A percentile compares a stretch with the other conserved stretches of the same genome.
phyloP scores from a whole-genome alignment of 2,329 filamentous ascomycete genomes.

The Penicillium rolfsii region DNA sequence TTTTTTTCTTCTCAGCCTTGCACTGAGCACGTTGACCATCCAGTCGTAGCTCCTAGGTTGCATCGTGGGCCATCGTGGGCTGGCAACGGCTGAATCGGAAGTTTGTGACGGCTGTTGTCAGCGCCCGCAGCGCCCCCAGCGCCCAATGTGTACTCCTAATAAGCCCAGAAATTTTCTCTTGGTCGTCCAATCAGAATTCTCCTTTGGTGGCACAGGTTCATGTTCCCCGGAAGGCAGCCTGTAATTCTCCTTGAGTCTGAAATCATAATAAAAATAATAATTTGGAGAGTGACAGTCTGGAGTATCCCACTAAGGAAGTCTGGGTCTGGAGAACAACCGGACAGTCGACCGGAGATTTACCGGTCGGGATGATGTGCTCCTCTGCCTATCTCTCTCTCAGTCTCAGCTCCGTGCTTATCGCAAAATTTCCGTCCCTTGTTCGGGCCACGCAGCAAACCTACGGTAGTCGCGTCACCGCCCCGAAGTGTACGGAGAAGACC shows the following conservation, averaged over 20 bases:
- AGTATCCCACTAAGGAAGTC: too few species aligned
- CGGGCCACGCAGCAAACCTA: neutral
- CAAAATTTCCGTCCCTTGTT: neutral
- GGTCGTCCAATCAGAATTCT: neutral
- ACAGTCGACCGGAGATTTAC: neutral
- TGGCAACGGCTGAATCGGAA: neutral
- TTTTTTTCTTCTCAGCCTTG: neutral
- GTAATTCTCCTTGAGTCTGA: neutral
- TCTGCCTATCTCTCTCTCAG: neutral
- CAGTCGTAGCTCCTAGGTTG: neutral
- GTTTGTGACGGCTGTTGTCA: neutral
- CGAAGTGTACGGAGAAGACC: neutral
- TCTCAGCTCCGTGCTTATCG: neutral
- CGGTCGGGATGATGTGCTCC: neutral
- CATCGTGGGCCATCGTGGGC: neutral
- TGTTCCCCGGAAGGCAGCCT: constrained; percentile 8
- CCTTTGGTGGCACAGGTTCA: constrained; percentile 18
- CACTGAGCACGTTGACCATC: neutral
- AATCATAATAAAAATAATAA: neutral
- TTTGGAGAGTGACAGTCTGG: too few species aligned
- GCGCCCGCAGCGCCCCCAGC: neutral
- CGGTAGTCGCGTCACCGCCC: neutral
- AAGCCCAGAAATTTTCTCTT: neutral
- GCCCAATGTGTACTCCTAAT: neutral
- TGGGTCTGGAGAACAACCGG: neutral